Evolutionary conservation across 495 filamentous ascomycete species (phyloP).

Genomic region (Cudoniella acicularis): DNA sequence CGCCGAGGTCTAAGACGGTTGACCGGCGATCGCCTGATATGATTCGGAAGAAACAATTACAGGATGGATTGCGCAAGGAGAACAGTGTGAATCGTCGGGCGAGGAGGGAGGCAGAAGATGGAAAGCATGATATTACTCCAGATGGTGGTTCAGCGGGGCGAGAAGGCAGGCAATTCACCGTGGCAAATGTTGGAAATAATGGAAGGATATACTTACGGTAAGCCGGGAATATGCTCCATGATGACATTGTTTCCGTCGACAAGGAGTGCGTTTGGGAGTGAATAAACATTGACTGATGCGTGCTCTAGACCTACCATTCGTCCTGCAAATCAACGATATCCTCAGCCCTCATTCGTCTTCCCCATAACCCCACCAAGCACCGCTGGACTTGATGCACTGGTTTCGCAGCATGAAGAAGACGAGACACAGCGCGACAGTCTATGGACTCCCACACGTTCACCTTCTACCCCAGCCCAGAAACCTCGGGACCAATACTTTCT

Average conservation of each 20-base stretch:
- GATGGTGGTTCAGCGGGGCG: conserved; percentile 40
- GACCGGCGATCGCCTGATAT: conserved; percentile 11
- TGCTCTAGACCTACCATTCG: conserved; percentile 55
- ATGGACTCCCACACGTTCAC: conserved; percentile 37
- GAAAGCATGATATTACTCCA: conserved; percentile 44
- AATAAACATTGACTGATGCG: conserved; percentile 10
- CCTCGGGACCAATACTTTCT: conserved; percentile 29
- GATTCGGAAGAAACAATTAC: conserved; percentile 15
- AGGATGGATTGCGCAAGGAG: conserved; percentile 25
- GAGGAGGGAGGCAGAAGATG: conserved; percentile 20
- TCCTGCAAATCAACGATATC: conserved; percentile 53
- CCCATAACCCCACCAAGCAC: conserved; percentile 54
- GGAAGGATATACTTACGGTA: conserved; percentile 94
- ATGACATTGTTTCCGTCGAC: conserved; percentile 2
- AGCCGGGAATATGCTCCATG: conserved; percentile 24
- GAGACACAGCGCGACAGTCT: conserved; percentile 48
- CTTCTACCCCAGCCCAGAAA: conserved; percentile 26
- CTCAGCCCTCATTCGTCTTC: conserved; percentile 56
- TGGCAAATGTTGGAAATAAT: conserved; percentile 91
- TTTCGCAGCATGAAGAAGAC: conserved; percentile 32
- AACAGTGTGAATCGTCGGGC: conserved; percentile 23
- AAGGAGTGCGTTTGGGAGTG: not conserved
- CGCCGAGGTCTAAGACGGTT: conserved; percentile 15
- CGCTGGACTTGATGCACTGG: conserved; percentile 45
- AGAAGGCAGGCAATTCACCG: conserved; percentile 79